Base-by-base conservation (phyloP, 1,139 yeast genomes). In the Suhomyces panamericanus region DNA sequence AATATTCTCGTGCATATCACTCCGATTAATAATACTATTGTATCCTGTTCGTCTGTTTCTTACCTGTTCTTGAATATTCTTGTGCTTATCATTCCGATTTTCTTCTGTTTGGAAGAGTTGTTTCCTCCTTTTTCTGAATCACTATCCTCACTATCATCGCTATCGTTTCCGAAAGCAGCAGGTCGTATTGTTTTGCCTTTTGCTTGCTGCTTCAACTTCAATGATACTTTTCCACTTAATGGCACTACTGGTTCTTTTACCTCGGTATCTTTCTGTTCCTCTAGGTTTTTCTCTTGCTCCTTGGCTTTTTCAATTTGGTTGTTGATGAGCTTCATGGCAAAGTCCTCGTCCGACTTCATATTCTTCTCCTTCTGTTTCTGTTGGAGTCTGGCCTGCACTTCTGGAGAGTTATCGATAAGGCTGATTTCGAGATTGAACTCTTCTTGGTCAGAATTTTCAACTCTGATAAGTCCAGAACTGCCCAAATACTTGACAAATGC, bases 401-500 rank as follows among this genome's bases (percentile, higher is more conserved):
- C 56, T 14, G 55, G 42, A 4, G 54, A 45, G 5, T 49, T 44
- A 44, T 68, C 76, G 10, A 68, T 56, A 14, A 61, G 59, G 13
- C 58, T 53, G 11, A 73, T 72, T 35, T 61, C 64, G 46, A 73
- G 58, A 48, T 65, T 69, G 49, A 72, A 64, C 51, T 70, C 79
- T 17, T 67, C 68, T 13, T 66, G 71, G 42, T 40, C 75, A 2
- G 68, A 56, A 59, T 63, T 57, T 16, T 73, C 78, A 0, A 86
- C 84, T 32, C 71, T 64, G 9, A 86, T 79, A n/a, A 76, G 64
- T 1, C 90, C 88, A 24, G 71, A 67, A 20, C 74, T 70, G 1
- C 83, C 86, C 52, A 93, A 64, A 54, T 80, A 69, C 50, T 80
- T 77, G n/a, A 89, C 76, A 60, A 91, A 87, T 42, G 80, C 78